Evolutionary conservation across 1,284 basidiomycete genomes (phyloP), one percentile per base, ranked within the genome.

Genomic region (Tranzscheliella williamsii): DNA sequence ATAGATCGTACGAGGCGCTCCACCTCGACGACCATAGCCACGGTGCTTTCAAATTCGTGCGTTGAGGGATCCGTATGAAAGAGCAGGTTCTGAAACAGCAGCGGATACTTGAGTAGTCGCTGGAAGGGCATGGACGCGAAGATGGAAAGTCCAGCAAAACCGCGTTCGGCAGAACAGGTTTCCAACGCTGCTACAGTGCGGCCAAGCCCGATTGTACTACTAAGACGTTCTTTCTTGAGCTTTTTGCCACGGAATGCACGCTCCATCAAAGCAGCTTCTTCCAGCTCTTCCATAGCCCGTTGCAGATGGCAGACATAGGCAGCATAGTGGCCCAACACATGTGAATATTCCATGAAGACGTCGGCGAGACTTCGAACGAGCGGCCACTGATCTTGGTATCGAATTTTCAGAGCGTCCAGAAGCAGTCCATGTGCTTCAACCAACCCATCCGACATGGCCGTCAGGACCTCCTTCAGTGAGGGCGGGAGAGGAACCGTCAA

Each of bases 41-140:
- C 81, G 4, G 92, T 95, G 70, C 87, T 90, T 76, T 98, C 94
- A 74, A 96, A 98, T 80, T 98, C 94, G 74, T 88, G 91, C 2
- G 92, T 92, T 62, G 91, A 93, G 1, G 94, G 91, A 72, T 97
- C 94, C 8, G 94, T 95, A 78, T 94, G 70, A 39, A 70, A 73
- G 34, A 73, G 63, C 4, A 96, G 83, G 78, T 96, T 96, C 80
- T 97, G 93, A 81, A 97, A 96, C 31, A 98, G 85, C 15, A 98
- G 84, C 3, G 94, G 94, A 77, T 97, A 95, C 79, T 98, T 97
- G 76, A 96, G 85, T 32, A 98, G 82, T 24, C 94, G 85, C 75
- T 97, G 94, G 80, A 98, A 95, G 1, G 94, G 94, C 79, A 96
- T 97, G 20, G 91, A 93, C 8, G 96, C 82, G 3, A 91, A 91